Evolutionary conservation across 768 basidiomycete species (phyloP).

Genomic region (Leccinum variicolor): DNA sequence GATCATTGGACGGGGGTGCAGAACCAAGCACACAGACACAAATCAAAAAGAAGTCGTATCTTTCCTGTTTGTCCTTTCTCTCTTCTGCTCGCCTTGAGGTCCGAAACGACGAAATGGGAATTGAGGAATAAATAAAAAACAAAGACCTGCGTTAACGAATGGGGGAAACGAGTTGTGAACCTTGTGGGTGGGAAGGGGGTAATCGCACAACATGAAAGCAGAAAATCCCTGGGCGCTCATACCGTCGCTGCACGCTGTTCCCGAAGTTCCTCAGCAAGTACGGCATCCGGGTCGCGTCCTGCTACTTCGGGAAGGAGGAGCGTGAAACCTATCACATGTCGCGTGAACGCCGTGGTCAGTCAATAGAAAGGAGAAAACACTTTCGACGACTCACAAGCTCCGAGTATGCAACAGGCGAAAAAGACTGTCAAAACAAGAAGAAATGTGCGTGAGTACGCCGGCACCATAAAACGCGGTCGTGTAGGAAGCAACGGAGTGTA

Average conservation of each 20-base stretch:
- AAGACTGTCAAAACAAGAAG: conserved; percentile 47
- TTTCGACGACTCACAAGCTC: conserved; percentile 38
- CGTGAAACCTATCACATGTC: conserved; percentile 29
- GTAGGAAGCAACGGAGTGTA: not conserved
- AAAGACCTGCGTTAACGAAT: not conserved
- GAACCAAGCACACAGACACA: not conserved
- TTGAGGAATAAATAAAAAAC: not conserved
- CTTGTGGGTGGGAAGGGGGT: not conserved
- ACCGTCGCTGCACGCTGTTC: conserved; percentile 9
- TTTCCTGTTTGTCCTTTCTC: not conserved
- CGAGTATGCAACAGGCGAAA: conserved; percentile 58
- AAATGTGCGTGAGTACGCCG: not conserved
- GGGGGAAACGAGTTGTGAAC: not conserved
- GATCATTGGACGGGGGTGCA: not conserved
- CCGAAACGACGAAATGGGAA: not conserved
- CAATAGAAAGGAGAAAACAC: too few relatives aligned
- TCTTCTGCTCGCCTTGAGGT: not conserved
- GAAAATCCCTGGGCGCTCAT: not conserved
- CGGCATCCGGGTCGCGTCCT: conserved; percentile 47
- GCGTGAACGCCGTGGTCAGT: not conserved
- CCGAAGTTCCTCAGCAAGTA: conserved; percentile 39
- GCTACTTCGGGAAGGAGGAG: conserved; percentile 51
- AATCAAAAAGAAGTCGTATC: not conserved
- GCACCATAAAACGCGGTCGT: not conserved
- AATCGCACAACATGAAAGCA: not conserved